phyloP scores from a whole-genome alignment of 176 grass and related monocot genomes.

The Carex cristatella region DNA sequence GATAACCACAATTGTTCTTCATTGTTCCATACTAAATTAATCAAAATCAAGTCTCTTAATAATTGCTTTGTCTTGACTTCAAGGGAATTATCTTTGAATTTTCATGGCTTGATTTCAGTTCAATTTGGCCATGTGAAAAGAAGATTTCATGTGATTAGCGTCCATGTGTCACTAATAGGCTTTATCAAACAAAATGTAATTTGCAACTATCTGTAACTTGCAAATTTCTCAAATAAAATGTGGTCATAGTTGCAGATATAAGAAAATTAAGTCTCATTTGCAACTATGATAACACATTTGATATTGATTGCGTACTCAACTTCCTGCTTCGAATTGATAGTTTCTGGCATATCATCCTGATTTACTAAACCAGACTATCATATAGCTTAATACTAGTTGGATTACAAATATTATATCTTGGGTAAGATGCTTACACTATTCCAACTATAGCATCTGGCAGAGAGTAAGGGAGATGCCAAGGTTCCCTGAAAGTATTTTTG shows the following conservation, averaged over 20 bases:
- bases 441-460: conserved; percentile 93
- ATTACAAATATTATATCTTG: neutral
- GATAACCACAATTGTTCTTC: neutral
- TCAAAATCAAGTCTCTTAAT: neutral
- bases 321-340: neutral
- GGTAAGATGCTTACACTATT: conserved; percentile 69
- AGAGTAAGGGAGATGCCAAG: conserved; percentile 98
- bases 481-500: conserved; percentile 88
- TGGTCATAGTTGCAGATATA: neutral
- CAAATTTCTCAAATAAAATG: conserved; percentile 3
- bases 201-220: neutral
- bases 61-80: neutral
- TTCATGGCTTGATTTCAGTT: neutral
- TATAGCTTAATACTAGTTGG: neutral
- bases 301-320: neutral
- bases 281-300: neutral
- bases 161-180: neutral
- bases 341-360: neutral
- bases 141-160: neutral
- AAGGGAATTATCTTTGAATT: neutral
- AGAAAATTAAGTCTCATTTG: neutral
- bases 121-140: neutral
- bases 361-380: neutral
- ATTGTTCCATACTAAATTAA: neutral
- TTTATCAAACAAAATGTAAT: neutral